Conservation (phyloP, 1,139 yeast genomes). For the Zygoascus meyerae region DNA sequence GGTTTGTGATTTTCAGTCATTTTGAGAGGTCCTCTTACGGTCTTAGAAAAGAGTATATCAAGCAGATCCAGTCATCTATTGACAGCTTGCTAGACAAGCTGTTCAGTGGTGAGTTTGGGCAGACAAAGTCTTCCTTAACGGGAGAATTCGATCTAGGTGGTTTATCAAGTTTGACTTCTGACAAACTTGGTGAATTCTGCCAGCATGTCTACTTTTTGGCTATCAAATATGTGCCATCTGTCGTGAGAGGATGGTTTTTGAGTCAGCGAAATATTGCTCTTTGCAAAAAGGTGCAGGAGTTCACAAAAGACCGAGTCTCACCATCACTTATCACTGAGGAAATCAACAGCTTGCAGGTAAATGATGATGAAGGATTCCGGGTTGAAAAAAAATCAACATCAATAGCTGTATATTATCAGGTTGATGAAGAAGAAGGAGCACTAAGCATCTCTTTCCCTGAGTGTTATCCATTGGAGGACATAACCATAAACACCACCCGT, state of each 20-base stretch:
- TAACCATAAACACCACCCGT: slow-evolving; percentile 68
- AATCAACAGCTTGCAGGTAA: slow-evolving; percentile 46
- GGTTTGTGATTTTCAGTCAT: slow-evolving; percentile 59
- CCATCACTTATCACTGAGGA: slow-evolving; percentile 58
- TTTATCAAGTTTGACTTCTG: too few relatives aligned
- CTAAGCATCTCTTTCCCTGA: slow-evolving; percentile 67
- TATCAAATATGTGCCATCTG: slow-evolving; percentile 58
- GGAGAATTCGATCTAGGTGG: too few relatives aligned
- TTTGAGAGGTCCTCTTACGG: slow-evolving; percentile 62
- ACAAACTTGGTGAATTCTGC: background rate
- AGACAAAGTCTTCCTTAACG: background rate
- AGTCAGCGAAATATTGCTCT: slow-evolving; percentile 53
- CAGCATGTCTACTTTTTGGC: slow-evolving; percentile 51
- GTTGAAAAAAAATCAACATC: slow-evolving; percentile 46
- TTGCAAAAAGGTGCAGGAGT: slow-evolving; percentile 54
- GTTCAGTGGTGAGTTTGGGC: slow-evolving; percentile 1
- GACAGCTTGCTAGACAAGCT: slow-evolving; percentile 31
- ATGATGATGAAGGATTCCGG: slow-evolving; percentile 31
- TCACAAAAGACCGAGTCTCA: slow-evolving; percentile 57
- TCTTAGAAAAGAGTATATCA: slow-evolving; percentile 55
- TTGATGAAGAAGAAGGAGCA: slow-evolving; percentile 87
- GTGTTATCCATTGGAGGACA: slow-evolving; percentile 68
- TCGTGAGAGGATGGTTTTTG: slow-evolving; percentile 67
- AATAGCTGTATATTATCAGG: slow-evolving; percentile 64
- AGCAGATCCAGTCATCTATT: slow-evolving; percentile 49